Conservation (phyloP, 2,329 filamentous ascomycete genomes). For the Neopestalotiopsis clavispora region DNA sequence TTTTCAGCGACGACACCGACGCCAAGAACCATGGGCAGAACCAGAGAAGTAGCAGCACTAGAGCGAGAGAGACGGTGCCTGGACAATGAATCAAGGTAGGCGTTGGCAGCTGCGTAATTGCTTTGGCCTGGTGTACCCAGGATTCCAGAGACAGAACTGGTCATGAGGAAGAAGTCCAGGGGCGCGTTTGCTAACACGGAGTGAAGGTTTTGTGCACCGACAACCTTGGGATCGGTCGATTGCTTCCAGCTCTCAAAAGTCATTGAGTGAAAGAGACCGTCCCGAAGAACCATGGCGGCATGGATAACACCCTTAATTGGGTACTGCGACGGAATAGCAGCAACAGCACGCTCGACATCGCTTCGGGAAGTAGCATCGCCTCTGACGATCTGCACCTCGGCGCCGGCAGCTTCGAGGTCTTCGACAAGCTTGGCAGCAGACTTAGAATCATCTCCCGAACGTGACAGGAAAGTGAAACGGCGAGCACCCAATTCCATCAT, state of each 20-base stretch:
- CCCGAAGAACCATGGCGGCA: slow-evolving; percentile 30
- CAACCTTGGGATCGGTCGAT: too few species aligned
- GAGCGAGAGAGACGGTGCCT: too few species aligned
- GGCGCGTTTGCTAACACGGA: too few species aligned
- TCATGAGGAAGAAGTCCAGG: too few species aligned
- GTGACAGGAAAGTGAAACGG: slow-evolving; percentile 38
- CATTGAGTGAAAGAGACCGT: too few species aligned
- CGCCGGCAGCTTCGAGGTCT: slow-evolving; percentile 20
- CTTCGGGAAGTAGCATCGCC: slow-evolving; percentile 20
- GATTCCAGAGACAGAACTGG: too few species aligned
- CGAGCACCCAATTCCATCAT: slow-evolving; percentile 39
- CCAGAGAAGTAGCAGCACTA: slow-evolving; percentile 16
- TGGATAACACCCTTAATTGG: slow-evolving; percentile 31
- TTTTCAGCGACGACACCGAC: slow-evolving; percentile 29
- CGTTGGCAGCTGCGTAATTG: too few species aligned
- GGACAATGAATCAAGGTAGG: too few species aligned
- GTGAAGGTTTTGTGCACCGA: too few species aligned
- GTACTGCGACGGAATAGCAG: slow-evolving; percentile 13
- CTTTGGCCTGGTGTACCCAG: too few species aligned
- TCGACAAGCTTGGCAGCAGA: slow-evolving; percentile 28
- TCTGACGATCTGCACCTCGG: slow-evolving; percentile 19
- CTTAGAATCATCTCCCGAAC: slow-evolving; percentile 32
- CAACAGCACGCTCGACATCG: slow-evolving; percentile 20
- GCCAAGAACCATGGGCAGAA: slow-evolving; percentile 28
- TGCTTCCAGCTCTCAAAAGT: too few species aligned